Percentiles rank a stretch among this genome's conserved stretches.
Conservation (phyloP, 2,329 filamentous ascomycete genomes). For the Apiospora kogelbergensis region DNA sequence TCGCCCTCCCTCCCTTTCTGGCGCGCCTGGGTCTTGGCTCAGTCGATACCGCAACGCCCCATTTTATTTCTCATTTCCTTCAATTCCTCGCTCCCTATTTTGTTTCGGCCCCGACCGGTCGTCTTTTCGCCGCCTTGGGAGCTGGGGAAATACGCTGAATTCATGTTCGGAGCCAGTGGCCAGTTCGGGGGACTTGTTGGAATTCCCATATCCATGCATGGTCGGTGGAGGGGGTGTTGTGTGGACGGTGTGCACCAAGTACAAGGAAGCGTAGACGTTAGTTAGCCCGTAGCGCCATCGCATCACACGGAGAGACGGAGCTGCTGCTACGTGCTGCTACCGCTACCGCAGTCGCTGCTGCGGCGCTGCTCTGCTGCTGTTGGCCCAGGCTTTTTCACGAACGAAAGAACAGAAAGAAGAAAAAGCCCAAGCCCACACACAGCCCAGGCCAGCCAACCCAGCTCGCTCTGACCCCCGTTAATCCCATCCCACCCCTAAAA, state of each 20-base stretch:
- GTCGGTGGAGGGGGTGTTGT: background rate
- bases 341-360: background rate
- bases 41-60: constrained; percentile 7
- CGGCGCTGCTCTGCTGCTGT: background rate
- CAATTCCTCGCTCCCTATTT: background rate
- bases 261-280: background rate
- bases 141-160: background rate
- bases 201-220: background rate
- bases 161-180: background rate
- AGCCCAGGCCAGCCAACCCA: constrained; percentile 1
- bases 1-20: constrained; percentile 10
- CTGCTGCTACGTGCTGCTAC: background rate
- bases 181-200: background rate
- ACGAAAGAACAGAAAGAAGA: background rate
- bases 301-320: background rate
- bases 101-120: background rate
- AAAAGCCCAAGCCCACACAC: constrained; percentile 1
- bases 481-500: constrained; percentile 3
- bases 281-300: background rate
- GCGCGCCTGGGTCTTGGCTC: constrained; percentile 6
- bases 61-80: constrained; percentile 7
- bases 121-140: background rate
- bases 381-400: background rate
- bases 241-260: background rate
- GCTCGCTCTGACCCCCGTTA: background rate